A percentile compares a stretch with the other conserved stretches of the same genome.
Evolutionary conservation across 2,329 filamentous ascomycete genomes (phyloP).

Genomic region (Arachnopeziza araneosa): DNA sequence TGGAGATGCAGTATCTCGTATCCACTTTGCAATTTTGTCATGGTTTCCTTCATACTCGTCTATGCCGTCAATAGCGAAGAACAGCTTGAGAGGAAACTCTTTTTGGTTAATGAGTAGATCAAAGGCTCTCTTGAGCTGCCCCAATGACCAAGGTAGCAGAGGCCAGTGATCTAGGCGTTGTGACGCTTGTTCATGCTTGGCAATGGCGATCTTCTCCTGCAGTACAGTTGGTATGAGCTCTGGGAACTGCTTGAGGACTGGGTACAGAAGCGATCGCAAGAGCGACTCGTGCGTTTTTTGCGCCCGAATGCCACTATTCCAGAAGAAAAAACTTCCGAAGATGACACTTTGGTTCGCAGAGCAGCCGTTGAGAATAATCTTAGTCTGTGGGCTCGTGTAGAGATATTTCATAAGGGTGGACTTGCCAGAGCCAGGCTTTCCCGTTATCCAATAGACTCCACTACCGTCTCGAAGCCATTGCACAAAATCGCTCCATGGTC

Average conservation of each 20-base stretch:
- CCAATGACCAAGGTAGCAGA: not conserved
- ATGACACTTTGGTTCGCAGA: not conserved
- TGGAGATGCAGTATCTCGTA: not conserved
- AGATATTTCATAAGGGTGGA: not conserved
- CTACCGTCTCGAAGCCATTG: not conserved
- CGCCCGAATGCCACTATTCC: not conserved
- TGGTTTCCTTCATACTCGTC: slow-evolving; percentile 17
- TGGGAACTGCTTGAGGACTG: not conserved
- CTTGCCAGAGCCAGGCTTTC: not conserved
- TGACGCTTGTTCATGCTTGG: not conserved
- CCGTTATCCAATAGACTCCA: not conserved
- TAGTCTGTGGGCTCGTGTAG: not conserved
- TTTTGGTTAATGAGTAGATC: not conserved
- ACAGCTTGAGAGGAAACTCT: slow-evolving; percentile 3
- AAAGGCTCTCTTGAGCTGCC: not conserved
- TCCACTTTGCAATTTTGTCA: not conserved
- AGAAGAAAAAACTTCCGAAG: not conserved
- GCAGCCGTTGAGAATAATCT: not conserved
- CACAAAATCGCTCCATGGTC: not conserved
- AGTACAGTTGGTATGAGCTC: not conserved
- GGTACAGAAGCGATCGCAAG: not conserved
- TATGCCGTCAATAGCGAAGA: slow-evolving; percentile 17
- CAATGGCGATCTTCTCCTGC: not conserved
- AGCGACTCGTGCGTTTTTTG: not conserved
- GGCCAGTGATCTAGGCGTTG: not conserved